phyloP scores from a whole-genome alignment of 352 stramenopile species.

The Blastocystis sp. region DNA sequence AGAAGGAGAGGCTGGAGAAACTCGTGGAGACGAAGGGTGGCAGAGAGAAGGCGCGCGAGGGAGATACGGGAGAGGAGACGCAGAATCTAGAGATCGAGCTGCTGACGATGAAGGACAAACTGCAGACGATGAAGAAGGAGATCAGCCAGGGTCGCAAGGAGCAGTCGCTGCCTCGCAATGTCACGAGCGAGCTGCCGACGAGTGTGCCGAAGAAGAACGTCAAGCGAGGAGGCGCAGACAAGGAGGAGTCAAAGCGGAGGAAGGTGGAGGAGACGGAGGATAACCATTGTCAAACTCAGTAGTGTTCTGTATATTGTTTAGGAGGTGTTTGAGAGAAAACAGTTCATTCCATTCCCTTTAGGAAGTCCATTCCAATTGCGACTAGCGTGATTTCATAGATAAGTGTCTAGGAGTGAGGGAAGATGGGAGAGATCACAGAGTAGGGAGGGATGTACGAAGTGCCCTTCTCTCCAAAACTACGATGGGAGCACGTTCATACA shows the following conservation, averaged over 20 bases:
- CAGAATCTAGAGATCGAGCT: neutral
- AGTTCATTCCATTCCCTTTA: conserved; percentile 10
- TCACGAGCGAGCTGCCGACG: conserved; percentile 12
- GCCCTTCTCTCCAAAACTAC: conserved; percentile 54
- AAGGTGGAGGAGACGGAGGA: conserved; percentile 22
- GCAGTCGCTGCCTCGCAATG: neutral
- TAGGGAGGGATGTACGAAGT: conserved; percentile 20
- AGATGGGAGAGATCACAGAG: neutral
- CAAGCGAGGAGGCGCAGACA: neutral
- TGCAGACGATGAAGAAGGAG: neutral
- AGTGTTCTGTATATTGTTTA: conserved; percentile 12
- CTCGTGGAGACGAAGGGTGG: neutral
- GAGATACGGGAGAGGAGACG: neutral
- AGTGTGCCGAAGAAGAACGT: neutral
- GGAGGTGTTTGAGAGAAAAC: conserved; percentile 1
- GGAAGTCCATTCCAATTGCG: conserved; percentile 33
- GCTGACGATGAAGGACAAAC: neutral
- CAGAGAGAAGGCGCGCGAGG: neutral
- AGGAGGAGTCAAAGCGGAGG: neutral
- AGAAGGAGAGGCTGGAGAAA: neutral
- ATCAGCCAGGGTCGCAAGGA: neutral
- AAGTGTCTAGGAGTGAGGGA: neutral
- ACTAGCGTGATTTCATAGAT: conserved; percentile 49
- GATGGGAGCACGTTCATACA: neutral
- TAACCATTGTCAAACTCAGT: conserved; percentile 36